These are phyloP conservation scores for Plenodomus biglobosus DNA, from an alignment of 2,329 filamentous ascomycete species.

Conservation along the genomic window DNA sequence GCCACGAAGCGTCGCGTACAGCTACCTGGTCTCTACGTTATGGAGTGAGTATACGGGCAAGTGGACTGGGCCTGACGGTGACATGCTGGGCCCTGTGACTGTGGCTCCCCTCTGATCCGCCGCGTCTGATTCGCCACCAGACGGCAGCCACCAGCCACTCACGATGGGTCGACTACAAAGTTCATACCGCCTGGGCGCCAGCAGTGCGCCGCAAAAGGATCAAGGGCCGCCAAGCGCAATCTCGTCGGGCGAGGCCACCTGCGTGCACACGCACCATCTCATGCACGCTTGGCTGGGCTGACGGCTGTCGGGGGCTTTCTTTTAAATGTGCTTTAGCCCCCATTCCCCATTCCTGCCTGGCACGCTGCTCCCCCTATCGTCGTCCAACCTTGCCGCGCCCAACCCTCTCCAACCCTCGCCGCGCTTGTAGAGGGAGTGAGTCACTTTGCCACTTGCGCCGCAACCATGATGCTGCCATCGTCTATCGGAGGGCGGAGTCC, in stretches of 20 bases:
- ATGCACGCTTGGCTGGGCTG: constrained; percentile 26
- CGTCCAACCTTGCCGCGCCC: constrained; percentile 13
- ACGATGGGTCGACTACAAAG: no score
- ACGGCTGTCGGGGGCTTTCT: constrained; percentile 19
- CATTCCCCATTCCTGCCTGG: constrained; percentile 12
- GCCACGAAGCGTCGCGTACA: no score
- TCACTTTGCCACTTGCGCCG: constrained; percentile 4
- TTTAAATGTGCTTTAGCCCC: constrained; percentile 30
- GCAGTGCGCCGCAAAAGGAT: constrained; percentile 17
- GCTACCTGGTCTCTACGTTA: no score
- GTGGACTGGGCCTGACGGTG: no score
- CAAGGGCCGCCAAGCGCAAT: constrained; percentile 29
- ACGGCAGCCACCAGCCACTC: constrained; percentile 8
- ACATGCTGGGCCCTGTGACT: background rate
- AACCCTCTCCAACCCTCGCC: constrained; percentile 11
- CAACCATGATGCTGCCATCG: constrained; percentile 33
- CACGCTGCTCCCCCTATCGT: constrained; percentile 17
- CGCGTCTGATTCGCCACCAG: constrained; percentile 1
- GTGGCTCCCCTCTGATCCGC: background rate
- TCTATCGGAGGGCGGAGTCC: constrained; percentile 35
- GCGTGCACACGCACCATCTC: constrained; percentile 12
- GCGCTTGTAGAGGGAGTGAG: constrained; percentile 5
- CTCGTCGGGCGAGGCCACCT: constrained; percentile 17
- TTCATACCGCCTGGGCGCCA: no score
- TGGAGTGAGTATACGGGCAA: no score